Percentiles rank a stretch among this genome's conserved stretches.
Evolutionary conservation across 2,329 filamentous ascomycete species (phyloP).

Genomic region (Penicillium aurantiogriseum): DNA sequence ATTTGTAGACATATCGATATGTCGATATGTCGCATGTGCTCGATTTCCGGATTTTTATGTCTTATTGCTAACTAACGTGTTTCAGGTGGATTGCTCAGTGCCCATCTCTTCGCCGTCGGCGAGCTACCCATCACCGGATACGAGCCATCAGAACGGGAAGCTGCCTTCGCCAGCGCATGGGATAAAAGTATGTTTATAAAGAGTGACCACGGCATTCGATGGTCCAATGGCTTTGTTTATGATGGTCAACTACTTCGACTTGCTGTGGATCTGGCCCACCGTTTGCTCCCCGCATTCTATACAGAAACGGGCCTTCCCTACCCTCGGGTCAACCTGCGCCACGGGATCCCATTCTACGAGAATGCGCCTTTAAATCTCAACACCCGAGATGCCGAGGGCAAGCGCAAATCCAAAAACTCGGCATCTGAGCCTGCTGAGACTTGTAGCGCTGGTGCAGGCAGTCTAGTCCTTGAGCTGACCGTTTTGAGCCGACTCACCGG

Average conservation of each 20-base stretch:
- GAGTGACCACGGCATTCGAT: conserved; percentile 54
- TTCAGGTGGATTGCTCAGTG: conserved; percentile 77
- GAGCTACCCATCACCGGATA: conserved; percentile 86
- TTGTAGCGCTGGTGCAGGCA: conserved; percentile 95
- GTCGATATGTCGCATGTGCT: background rate
- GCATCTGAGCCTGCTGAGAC: conserved; percentile 82
- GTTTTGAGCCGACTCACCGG: conserved; percentile 85
- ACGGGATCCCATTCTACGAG: conserved; percentile 87
- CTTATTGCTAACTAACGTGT: conserved; percentile 7
- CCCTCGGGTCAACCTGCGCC: conserved; percentile 84
- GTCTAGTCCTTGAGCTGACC: conserved; percentile 88
- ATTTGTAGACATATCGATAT: background rate
- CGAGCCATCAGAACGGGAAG: conserved; percentile 48
- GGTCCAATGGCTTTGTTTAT: conserved; percentile 77
- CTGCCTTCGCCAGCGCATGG: conserved; percentile 42
- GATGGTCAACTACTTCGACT: conserved; percentile 88
- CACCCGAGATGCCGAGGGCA: conserved; percentile 36
- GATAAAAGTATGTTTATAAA: conserved; percentile 33
- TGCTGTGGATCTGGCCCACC: conserved; percentile 77
- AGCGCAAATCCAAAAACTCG: conserved; percentile 16
- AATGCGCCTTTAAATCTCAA: conserved; percentile 72
- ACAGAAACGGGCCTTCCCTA: conserved; percentile 90
- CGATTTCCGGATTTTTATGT: background rate
- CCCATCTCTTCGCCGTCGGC: conserved; percentile 88
- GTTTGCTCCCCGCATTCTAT: conserved; percentile 87